These are phyloP conservation scores for Stropharia rugosoannulata DNA, from an alignment of 768 basidiomycete species.

Conservation along the genomic window DNA sequence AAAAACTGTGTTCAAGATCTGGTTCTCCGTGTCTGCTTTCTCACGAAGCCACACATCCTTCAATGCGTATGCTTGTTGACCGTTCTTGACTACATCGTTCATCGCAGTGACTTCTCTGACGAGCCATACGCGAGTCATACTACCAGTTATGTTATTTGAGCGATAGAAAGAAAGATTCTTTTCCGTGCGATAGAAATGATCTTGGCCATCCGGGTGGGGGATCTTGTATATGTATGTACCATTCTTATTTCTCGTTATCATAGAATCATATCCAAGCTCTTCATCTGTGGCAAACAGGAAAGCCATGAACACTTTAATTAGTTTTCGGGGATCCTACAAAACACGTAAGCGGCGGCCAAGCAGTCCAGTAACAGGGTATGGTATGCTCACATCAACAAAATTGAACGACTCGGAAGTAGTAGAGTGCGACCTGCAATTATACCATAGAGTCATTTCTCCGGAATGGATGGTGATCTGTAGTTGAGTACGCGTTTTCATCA, in stretches of 20 bases:
- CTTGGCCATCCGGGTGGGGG: not conserved
- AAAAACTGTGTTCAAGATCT: slow-evolving; percentile 14
- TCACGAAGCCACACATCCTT: slow-evolving; percentile 20
- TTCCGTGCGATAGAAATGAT: slow-evolving; percentile 10
- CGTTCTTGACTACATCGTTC: not conserved
- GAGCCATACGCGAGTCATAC: slow-evolving; percentile 9
- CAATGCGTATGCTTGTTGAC: not conserved
- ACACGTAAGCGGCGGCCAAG: too few species aligned
- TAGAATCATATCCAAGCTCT: slow-evolving; percentile 18
- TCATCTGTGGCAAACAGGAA: slow-evolving; percentile 15
- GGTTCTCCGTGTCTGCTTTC: slow-evolving; percentile 5
- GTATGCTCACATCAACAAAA: too few species aligned
- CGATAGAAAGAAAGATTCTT: slow-evolving; percentile 8
- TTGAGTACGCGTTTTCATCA: too few species aligned
- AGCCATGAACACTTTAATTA: not conserved
- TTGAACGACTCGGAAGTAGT: too few species aligned
- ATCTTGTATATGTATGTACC: slow-evolving; percentile 8
- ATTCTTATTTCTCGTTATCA: not conserved
- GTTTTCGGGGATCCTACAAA: too few species aligned
- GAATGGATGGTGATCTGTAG: too few species aligned
- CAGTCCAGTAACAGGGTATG: too few species aligned
- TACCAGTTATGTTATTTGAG: slow-evolving; percentile 10
- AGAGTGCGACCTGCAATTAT: too few species aligned
- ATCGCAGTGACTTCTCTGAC: not conserved
- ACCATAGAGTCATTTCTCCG: too few species aligned